These are phyloP conservation scores for Scedosporium dehoogii DNA, from an alignment of 2,329 filamentous ascomycete species.

Conservation along the genomic window DNA sequence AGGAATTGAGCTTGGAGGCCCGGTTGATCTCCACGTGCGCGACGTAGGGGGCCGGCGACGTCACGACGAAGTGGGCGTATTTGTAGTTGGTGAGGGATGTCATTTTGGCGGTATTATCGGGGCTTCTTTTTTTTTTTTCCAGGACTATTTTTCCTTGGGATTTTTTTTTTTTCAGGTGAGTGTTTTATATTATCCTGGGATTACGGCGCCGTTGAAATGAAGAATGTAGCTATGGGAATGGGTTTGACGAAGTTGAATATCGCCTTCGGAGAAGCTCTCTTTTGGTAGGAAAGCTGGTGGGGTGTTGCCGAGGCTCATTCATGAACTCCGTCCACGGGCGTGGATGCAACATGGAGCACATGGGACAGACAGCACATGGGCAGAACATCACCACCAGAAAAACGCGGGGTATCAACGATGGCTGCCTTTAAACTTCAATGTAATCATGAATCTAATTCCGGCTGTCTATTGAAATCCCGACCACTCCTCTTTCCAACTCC, in stretches of 20 bases:
- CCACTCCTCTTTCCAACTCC: not conserved
- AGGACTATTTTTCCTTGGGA: not conserved
- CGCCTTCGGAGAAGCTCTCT: not conserved
- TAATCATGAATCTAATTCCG: not conserved
- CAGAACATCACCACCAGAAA: not conserved
- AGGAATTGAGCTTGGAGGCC: conserved; percentile 79
- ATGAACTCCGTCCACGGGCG: not conserved
- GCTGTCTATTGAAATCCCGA: not conserved
- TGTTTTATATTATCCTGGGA: too few species aligned
- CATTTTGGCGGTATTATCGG: not conserved
- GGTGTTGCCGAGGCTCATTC: conserved; percentile 6
- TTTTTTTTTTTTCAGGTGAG: not conserved
- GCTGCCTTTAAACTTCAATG: not conserved
- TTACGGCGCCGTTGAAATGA: not conserved
- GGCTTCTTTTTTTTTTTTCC: not conserved
- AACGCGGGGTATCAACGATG: too few species aligned
- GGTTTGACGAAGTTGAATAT: not conserved
- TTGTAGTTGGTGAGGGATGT: conserved; percentile 18
- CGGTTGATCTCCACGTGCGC: conserved; percentile 91
- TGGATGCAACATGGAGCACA: not conserved
- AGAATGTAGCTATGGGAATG: not conserved
- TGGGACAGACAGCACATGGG: not conserved
- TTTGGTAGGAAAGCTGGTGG: not conserved
- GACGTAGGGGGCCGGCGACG: conserved; percentile 61
- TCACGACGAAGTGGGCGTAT: conserved; percentile 63